Base-by-base conservation (phyloP, 2,329 filamentous ascomycete species). In the Claviceps sp. region DNA sequence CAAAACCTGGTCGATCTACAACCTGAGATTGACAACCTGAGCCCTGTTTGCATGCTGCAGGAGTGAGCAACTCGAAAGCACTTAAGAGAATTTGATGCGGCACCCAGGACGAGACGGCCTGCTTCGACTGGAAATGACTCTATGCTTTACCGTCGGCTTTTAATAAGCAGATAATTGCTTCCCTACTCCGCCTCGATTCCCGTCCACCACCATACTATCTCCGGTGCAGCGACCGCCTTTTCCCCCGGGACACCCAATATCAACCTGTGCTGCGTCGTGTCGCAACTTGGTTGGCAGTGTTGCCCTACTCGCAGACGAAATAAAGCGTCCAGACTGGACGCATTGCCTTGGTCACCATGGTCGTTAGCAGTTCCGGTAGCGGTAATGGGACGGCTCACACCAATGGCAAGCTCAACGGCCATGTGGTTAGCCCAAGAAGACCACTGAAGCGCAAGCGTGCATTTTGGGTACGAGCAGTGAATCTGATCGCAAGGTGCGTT, bases 401-500 rank as follows among this genome's bases (percentile, higher is more conserved):
- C 45, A 67, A 66, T 53, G 62, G 60, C 48, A 63, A 67, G 55
- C 54, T 61, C 45, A 66, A 65, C 51, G 62, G 62, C 50, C 63
- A 67, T 47, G 45, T 57, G 16, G 54, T 50, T 14, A 49, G 54
- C 55, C 56, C 58, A 18, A 61, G 61, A 55, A 58, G 54, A 37
- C 47, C 50, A 41, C 49, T 52, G 14, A 63, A 56, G 52, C 58
- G 54, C 49, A 55, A 54, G 38, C 60, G 57, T 48, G 59, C 66
- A 47, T 62, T 69, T 53, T 49, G 68, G 30, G 52, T 55, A 18
- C 67, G 72, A 62, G 57, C 71, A 41, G 67, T 81, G 55, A 77
- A 68, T 62, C 66, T 72, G 18, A 56, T 75, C 36, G 77, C 79
- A 16, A 78, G 81, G 81, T 81, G 71, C 52, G 68, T 58, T 20